These are phyloP conservation scores for Ustilago curta DNA, from an alignment of 1,284 basidiomycete genomes.

Conservation along the genomic window DNA sequence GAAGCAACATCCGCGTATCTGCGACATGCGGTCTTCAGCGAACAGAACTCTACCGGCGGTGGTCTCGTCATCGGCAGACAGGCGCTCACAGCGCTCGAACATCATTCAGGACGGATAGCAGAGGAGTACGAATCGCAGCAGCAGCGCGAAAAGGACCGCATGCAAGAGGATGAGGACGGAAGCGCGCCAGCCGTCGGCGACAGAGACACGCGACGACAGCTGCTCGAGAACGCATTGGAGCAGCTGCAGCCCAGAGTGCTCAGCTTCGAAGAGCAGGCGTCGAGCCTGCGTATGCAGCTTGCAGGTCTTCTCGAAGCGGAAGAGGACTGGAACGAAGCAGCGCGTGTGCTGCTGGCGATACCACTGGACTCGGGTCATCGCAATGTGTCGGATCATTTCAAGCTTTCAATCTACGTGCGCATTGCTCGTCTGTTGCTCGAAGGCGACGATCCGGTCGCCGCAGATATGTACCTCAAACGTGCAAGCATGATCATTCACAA, in stretches of 20 bases:
- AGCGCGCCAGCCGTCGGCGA: constrained; percentile 47
- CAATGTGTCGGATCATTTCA: constrained; percentile 82
- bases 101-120: constrained; percentile 71
- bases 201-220: constrained; percentile 66
- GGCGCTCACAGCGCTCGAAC: constrained; percentile 80
- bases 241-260: constrained; percentile 80
- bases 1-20: constrained; percentile 72
- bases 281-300: constrained; percentile 83
- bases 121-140: constrained; percentile 75
- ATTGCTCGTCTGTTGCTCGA: constrained; percentile 95
- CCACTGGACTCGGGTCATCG: constrained; percentile 89
- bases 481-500: constrained; percentile 86
- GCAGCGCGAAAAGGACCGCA: constrained; percentile 25
- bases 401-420: constrained; percentile 88
- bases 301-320: constrained; percentile 88
- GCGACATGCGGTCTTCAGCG: constrained; percentile 81
- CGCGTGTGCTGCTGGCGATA: constrained; percentile 88
- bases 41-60: constrained; percentile 72
- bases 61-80: constrained; percentile 86
- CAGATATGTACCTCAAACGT: constrained; percentile 95
- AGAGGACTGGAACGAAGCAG: constrained; percentile 93
- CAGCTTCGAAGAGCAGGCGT: constrained; percentile 94
- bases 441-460: constrained; percentile 91
- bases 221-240: constrained; percentile 80
- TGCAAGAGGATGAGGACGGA: constrained; percentile 33